phyloP scores from a whole-genome alignment of 208 protist species.

The Wallacemonas rigidus region DNA sequence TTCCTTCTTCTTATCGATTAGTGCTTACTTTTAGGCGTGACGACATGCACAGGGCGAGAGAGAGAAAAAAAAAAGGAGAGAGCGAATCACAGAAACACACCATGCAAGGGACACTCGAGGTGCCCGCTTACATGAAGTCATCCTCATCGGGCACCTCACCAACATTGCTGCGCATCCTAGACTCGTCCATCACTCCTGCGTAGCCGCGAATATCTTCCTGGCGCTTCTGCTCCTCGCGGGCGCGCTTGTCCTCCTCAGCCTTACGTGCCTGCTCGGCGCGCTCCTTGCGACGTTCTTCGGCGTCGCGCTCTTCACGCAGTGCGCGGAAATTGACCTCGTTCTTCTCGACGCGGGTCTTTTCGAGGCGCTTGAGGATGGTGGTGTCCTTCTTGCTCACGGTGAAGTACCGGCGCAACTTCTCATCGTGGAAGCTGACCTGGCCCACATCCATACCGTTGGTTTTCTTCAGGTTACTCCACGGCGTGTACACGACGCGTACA shows the following conservation, averaged over 20 bases:
- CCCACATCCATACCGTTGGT: slow-evolving; percentile 95
- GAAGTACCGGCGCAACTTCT: slow-evolving; percentile 76
- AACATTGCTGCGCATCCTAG: slow-evolving; percentile 84
- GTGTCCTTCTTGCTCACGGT: slow-evolving; percentile 86
- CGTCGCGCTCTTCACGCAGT: slow-evolving; percentile 80
- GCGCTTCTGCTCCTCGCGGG: slow-evolving; percentile 76
- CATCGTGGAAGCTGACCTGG: slow-evolving; percentile 95
- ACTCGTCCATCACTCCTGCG: slow-evolving; percentile 72
- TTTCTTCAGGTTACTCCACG: slow-evolving; percentile 97
- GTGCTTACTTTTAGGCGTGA: neutral
- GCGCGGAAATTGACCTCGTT: slow-evolving; percentile 82
- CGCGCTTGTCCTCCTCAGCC: slow-evolving; percentile 61
- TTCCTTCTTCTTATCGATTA: slow-evolving; percentile 1
- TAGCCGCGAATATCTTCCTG: slow-evolving; percentile 82
- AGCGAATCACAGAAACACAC: slow-evolving; percentile 3
- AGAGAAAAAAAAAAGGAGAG: slow-evolving; percentile 3
- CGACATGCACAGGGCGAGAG: neutral
- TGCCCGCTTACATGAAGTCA: slow-evolving; percentile 91
- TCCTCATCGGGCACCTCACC: slow-evolving; percentile 90
- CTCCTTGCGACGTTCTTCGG: slow-evolving; percentile 54
- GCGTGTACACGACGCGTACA: slow-evolving; percentile 96
- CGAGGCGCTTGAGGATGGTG: slow-evolving; percentile 89
- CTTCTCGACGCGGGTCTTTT: slow-evolving; percentile 94
- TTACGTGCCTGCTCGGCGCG: slow-evolving; percentile 44
- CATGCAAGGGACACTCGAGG: neutral